Base-by-base conservation (phyloP, 352 stramenopile genomes). In the Phytophthora multivora region DNA sequence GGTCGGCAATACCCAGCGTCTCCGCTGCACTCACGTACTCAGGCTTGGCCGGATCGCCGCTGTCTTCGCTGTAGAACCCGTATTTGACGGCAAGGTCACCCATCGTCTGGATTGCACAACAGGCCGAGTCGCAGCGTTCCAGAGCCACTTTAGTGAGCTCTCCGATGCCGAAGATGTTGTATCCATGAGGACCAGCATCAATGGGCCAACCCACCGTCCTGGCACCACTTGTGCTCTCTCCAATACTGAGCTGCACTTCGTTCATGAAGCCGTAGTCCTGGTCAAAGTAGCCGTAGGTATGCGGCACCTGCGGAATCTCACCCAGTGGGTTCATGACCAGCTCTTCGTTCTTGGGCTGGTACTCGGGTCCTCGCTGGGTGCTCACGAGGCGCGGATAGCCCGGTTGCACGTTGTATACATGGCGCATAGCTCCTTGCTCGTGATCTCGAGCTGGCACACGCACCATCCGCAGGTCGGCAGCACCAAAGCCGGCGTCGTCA, bases 261-360 rank as follows among this genome's bases (percentile, higher is more conserved):
- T 98, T 99, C 73, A 98, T 97, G 60, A 98, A 93, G 39, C 88
- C 93, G 49, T 99, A 96, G 73, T 96, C 87, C 50, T 97, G 93
- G 63, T 99, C 95, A 30, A 97, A 92, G 75, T 98, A 98, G 6
- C 85, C 91, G 73, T 91, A 98, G 12, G 96, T 99, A 64, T 96
- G 83, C 16, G 56, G 28, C 8, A 98, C 83, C 69, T 99, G 85
- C 7, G 88, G 86, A 47, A 98, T 94, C 53, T 82, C 85, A 9
- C 90, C 90, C 38, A 98, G 69, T 5, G 93, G 85, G 46, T 66
- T 70, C 51, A 75, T 83, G 15, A 88, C 58, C 19, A 64, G 23
- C 46, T 83, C 52, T n/a, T 58, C 35, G 15, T 35, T 51, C 31
- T 70, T 70, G 1, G 86, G 80, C 10, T 45, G 51, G 71, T 96